A percentile compares a stretch with the other conserved stretches of the same genome.
Evolutionary conservation across 2,329 filamentous ascomycete species (phyloP).

Genomic region (Rosellinia necatrix): DNA sequence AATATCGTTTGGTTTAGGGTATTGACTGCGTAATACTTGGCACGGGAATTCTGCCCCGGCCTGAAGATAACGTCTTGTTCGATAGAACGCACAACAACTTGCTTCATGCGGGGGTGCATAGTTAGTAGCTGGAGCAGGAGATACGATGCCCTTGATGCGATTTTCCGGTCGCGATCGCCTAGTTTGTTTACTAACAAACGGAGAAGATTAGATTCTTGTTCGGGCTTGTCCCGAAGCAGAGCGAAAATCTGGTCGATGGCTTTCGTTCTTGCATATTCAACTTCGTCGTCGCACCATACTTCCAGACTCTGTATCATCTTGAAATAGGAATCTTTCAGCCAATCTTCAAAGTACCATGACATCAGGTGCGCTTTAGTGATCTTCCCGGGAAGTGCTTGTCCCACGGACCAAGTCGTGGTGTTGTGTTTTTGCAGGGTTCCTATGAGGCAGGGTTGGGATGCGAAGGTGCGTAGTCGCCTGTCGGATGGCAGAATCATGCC

Average conservation of each 20-base stretch:
- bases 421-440: constrained; percentile 68
- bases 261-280: constrained; percentile 87
- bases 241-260: constrained; percentile 92
- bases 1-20: constrained; percentile 96
- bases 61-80: constrained; percentile 88
- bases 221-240: constrained; percentile 90
- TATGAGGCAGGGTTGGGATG: constrained; percentile 76
- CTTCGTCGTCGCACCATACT: constrained; percentile 91
- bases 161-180: constrained; percentile 93
- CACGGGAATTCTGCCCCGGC: constrained; percentile 82
- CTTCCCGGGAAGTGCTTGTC: constrained; percentile 73
- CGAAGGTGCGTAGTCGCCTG: constrained; percentile 79
- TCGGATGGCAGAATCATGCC: constrained; percentile 83
- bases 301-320: constrained; percentile 91
- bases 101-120: constrained; percentile 91
- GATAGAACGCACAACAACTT: constrained; percentile 79
- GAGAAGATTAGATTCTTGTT: constrained; percentile 93
- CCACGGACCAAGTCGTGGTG: constrained; percentile 64
- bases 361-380: constrained; percentile 80
- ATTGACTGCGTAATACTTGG: constrained; percentile 95
- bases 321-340: constrained; percentile 93
- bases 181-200: constrained; percentile 94
- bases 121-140: constrained; percentile 89
- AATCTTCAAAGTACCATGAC: constrained; percentile 90
- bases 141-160: constrained; percentile 91